Conservation (phyloP, 2,329 filamentous ascomycete genomes). For the Phialocephala sp. region DNA sequence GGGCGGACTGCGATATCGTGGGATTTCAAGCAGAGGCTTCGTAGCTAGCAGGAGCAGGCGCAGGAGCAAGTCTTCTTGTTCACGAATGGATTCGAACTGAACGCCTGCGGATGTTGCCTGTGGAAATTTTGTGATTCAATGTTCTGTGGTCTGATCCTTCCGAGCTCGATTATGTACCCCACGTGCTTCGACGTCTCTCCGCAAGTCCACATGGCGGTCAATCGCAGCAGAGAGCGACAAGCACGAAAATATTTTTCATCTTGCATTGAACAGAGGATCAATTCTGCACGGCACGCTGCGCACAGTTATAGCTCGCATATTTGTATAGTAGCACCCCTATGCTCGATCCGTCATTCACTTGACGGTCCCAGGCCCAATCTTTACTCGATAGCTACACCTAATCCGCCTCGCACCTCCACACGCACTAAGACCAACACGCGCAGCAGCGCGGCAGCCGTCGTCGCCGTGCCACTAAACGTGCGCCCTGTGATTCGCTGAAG, state of each 20-base stretch:
- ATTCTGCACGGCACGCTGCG: too few relatives aligned
- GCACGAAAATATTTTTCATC: too few relatives aligned
- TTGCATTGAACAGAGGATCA: too few relatives aligned
- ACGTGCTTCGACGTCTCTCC: not conserved
- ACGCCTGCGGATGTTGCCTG: not conserved
- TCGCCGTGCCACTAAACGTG: too few relatives aligned
- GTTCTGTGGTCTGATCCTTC: too few relatives aligned
- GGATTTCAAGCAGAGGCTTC: too few relatives aligned
- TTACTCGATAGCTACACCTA: conserved; percentile 31
- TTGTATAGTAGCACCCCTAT: too few relatives aligned
- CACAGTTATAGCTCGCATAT: too few relatives aligned
- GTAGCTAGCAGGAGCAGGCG: not conserved
- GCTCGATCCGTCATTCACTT: too few relatives aligned
- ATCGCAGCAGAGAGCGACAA: not conserved
- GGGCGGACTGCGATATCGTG: not conserved
- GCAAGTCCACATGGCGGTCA: not conserved
- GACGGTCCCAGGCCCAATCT: not conserved
- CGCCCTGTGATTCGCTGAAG: conserved; percentile 27
- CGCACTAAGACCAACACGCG: too few relatives aligned
- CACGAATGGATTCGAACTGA: conserved; percentile 17
- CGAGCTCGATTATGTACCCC: not conserved
- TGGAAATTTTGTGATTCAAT: not conserved
- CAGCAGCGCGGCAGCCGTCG: conserved; percentile 1
- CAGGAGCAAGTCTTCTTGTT: not conserved
- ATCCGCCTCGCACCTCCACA: too few relatives aligned